Evolutionary conservation across 345 rosid species (phyloP), one percentile per base, ranked within the genome.

Genomic region (Iberis pinnata): DNA sequence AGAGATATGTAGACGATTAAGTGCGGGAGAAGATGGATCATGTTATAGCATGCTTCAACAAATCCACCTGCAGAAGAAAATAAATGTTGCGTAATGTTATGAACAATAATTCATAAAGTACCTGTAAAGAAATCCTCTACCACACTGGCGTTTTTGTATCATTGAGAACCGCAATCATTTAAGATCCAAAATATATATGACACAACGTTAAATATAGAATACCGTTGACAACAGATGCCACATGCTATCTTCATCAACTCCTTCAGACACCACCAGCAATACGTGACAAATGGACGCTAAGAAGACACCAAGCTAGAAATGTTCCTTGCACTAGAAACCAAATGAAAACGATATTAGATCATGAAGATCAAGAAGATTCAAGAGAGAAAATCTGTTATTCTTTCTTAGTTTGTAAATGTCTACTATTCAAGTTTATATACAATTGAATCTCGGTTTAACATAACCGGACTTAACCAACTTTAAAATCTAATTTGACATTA

Each of bases 41-140:
- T 92, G 83, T 60, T n/a, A 87, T 81, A 49, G 83, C 79, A 69
- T 83, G 89, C 58, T 87, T 87, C 74, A 87, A 60, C 73, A 83
- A 69, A 76, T 81, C 96, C 53, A 87, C 92, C 96, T 87, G 80
- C 53, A 68, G 37, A 9, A 7, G 15, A 15, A 20, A n/a, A 26
- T 25, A 20, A n/a, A 26, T 25, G 47, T 9, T 26, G 36, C 14
- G 17, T 25, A 22, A 10, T 20, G 13, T 37, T 36, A 11, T 24
- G 25, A 14, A 40, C 9, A 26, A 3, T 7, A 11, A 14, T 15
- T 39, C 36, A 39, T 25, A 5, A 24, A 24, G 15, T 24, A 11
- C 20, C 14, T 38, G 31, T 51, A 29, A 35, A 38, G 29, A 22
- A 17, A 52, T 52, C 31, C 16, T 35, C 43, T 33, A 52, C 43